Conservation (phyloP, 495 filamentous ascomycete species). For the Talaromyces liani region DNA sequence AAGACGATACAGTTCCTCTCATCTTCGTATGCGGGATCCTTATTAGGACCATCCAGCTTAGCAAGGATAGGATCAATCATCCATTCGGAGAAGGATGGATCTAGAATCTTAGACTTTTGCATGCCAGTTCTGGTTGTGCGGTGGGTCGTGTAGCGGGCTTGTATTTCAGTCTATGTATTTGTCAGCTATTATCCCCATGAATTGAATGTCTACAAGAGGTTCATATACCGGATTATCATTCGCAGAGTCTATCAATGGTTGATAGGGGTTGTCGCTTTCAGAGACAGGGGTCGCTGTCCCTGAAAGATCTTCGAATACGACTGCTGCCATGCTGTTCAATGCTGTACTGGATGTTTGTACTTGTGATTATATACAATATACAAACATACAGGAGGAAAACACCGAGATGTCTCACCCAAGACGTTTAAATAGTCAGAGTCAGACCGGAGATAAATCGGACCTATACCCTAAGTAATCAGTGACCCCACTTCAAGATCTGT, state of each 20-base stretch:
- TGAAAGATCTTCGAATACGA: constrained; percentile 11
- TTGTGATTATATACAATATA: not conserved
- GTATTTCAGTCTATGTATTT: constrained; percentile 52
- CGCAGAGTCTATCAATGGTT: constrained; percentile 60
- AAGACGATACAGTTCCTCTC: constrained; percentile 74
- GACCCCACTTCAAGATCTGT: not conserved
- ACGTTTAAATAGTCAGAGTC: not conserved
- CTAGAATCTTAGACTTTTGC: constrained; percentile 60
- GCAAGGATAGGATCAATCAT: constrained; percentile 68
- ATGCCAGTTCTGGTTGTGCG: constrained; percentile 64
- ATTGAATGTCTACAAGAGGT: not conserved
- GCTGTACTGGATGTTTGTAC: not conserved
- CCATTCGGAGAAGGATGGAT: constrained; percentile 59
- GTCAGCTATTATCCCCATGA: not conserved
- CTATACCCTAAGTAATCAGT: not conserved
- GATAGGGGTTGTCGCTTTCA: constrained; percentile 58
- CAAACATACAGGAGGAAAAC: not conserved
- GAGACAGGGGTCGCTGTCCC: constrained; percentile 4
- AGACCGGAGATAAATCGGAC: not conserved
- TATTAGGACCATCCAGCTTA: constrained; percentile 49
- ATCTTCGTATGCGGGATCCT: constrained; percentile 62
- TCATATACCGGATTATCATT: constrained; percentile 48
- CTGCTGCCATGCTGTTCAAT: constrained; percentile 7
- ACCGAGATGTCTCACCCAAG: not conserved
- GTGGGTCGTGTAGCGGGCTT: constrained; percentile 64